Conservation (phyloP, 768 basidiomycete species). For the Tricholoma sp. region DNA sequence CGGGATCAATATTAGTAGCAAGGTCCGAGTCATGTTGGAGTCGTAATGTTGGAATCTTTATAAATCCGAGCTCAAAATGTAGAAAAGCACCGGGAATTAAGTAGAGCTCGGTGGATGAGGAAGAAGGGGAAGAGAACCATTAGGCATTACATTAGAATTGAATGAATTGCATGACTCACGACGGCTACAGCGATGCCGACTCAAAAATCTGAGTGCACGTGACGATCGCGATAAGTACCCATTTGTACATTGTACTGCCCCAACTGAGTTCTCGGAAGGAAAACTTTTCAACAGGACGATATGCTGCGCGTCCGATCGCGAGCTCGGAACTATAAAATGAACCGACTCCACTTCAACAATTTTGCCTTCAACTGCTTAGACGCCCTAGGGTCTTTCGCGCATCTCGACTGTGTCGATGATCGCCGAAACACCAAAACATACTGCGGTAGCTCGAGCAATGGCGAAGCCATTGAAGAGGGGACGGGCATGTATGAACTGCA, state of each 20-base stretch:
- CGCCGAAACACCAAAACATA: conserved; percentile 29
- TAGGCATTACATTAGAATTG: too few relatives aligned
- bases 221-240: neutral
- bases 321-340: conserved; percentile 32
- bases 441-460: conserved; percentile 23
- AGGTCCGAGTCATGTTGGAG: neutral
- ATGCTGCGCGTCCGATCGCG: neutral
- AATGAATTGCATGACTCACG: too few relatives aligned
- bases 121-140: neutral
- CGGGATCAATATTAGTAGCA: neutral
- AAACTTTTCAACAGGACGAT: neutral
- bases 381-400: conserved; percentile 13
- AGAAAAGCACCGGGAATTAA: neutral
- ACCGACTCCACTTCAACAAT: conserved; percentile 13
- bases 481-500: conserved; percentile 51
- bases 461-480: conserved; percentile 46
- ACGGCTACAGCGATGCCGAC: too few relatives aligned
- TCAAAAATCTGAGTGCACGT: neutral
- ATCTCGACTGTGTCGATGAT: conserved; percentile 32
- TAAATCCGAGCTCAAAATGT: neutral
- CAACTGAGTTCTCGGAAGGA: neutral
- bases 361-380: conserved; percentile 33
- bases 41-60: neutral
- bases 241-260: neutral
- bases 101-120: neutral